These are phyloP conservation scores for Zangia roseola DNA, from an alignment of 768 basidiomycete species.

Conservation along the genomic window DNA sequence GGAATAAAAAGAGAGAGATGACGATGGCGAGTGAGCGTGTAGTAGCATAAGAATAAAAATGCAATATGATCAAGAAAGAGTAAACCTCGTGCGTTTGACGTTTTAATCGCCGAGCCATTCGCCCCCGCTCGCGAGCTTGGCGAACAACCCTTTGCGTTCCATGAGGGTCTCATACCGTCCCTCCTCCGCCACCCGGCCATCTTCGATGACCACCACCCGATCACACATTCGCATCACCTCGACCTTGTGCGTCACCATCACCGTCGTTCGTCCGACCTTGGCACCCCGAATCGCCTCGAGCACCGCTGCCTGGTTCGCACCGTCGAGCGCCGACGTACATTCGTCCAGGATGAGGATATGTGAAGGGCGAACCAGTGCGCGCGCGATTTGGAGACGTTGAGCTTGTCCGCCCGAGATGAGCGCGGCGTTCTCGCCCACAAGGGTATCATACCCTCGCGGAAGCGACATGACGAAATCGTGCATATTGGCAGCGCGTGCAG, in stretches of 20 bases:
- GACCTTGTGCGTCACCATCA: constrained; percentile 93
- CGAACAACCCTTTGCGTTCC: constrained; percentile 67
- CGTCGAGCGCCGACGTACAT: constrained; percentile 91
- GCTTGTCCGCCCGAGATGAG: constrained; percentile 94
- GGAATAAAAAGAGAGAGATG: neutral
- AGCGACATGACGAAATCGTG: constrained; percentile 83
- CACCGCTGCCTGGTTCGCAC: constrained; percentile 79
- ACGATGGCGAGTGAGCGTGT: neutral
- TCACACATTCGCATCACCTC: constrained; percentile 92
- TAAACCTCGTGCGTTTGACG: neutral
- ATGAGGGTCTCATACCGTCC: constrained; percentile 75
- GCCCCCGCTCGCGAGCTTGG: constrained; percentile 74
- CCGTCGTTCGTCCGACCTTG: constrained; percentile 71
- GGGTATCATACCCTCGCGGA: constrained; percentile 83
- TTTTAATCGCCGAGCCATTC: constrained; percentile 54
- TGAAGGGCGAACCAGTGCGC: constrained; percentile 76
- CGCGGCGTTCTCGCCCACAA: constrained; percentile 88
- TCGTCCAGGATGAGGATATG: constrained; percentile 87
- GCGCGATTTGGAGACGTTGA: constrained; percentile 88
- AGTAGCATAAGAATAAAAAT: neutral
- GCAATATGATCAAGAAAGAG: neutral
- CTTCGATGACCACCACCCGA: constrained; percentile 75
- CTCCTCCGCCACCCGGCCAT: constrained; percentile 77
- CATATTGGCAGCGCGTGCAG: constrained; percentile 76
- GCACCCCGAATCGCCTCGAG: constrained; percentile 70